Base-by-base conservation (phyloP, 805 yeast species). In the Yarrowia sp. region DNA sequence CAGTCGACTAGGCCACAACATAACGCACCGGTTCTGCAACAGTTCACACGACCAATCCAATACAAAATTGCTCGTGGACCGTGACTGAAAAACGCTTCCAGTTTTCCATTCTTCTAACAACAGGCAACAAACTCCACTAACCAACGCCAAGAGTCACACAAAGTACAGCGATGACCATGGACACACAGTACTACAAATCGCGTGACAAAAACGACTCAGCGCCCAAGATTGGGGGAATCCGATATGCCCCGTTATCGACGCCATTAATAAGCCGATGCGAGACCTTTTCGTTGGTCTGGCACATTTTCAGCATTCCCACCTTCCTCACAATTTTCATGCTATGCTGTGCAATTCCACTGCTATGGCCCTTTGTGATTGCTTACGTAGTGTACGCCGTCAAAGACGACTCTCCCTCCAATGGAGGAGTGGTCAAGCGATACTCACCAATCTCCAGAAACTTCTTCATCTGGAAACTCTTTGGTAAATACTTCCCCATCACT, bases 401-500 rank as follows among this genome's bases (percentile, higher is more conserved):
- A 16, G 91, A 88, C 74, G 84, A 83, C 67, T 82, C 96, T 0
- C 90, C 92, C 0, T 83, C 86, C 12, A 86, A 88, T 69, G 98
- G 98, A 0, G 80, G 82, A 17, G 88, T 85, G 0, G 81, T 82
- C 1, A 75, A 81, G 62, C 76, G 96, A 40, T 79, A 81, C 46
- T 85, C 89, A 3, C 73, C 76, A 1, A 79, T 82, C 78, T 78
- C 90, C 72, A 82, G 90, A 67, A 80, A 82, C 32, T 71, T 84
- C 36, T 70, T 76, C 8, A 68, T 89, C 19, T 93, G 95, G 91
- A 83, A 80, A 67, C 82, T 85, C 75, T 92, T 88, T 73, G 86
- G 87, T 49, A 77, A 81, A 51, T 95, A 91, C 75, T 95, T 89
- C 76, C 98, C 98, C 0, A 84, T 95, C 21, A 75, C 74, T 0